phyloP scores from a whole-genome alignment of 2,329 filamentous ascomycete species.

The Hymenoscyphus occultus region DNA sequence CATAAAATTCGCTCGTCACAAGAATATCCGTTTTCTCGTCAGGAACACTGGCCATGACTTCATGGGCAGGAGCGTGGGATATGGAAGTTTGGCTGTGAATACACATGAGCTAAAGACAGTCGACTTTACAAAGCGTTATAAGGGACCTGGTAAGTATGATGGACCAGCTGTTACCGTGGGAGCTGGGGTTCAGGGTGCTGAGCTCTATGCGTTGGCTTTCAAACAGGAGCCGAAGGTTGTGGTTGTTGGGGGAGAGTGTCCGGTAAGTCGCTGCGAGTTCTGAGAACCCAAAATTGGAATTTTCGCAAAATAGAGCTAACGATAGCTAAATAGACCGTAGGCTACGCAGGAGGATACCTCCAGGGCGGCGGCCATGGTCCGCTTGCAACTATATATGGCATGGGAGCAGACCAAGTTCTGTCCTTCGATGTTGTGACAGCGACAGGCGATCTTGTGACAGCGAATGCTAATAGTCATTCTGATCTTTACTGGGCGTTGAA shows the following conservation, averaged over 20 bases:
- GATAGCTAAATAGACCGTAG: constrained; percentile 47
- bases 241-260: constrained; percentile 14
- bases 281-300: background rate
- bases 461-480: constrained; percentile 45
- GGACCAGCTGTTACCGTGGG: constrained; percentile 38
- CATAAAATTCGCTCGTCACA: constrained; percentile 36
- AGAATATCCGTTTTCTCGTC: constrained; percentile 34
- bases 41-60: constrained; percentile 47
- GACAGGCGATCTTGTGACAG: constrained; percentile 46
- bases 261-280: background rate
- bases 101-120: constrained; percentile 45
- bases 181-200: constrained; percentile 43
- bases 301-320: constrained; percentile 21
- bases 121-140: constrained; percentile 38
- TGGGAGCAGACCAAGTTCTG: constrained; percentile 48
- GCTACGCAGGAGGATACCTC: constrained; percentile 46
- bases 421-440: constrained; percentile 46
- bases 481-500: constrained; percentile 64
- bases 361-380: constrained; percentile 47
- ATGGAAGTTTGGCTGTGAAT: constrained; percentile 46
- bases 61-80: constrained; percentile 44
- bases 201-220: constrained; percentile 42
- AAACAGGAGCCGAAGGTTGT: constrained; percentile 12
- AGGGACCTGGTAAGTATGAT: constrained; percentile 31
- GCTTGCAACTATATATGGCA: constrained; percentile 45